Evolutionary conservation across 2,329 filamentous ascomycete species (phyloP).

Genomic region (Cercospora zeae-maydis): DNA sequence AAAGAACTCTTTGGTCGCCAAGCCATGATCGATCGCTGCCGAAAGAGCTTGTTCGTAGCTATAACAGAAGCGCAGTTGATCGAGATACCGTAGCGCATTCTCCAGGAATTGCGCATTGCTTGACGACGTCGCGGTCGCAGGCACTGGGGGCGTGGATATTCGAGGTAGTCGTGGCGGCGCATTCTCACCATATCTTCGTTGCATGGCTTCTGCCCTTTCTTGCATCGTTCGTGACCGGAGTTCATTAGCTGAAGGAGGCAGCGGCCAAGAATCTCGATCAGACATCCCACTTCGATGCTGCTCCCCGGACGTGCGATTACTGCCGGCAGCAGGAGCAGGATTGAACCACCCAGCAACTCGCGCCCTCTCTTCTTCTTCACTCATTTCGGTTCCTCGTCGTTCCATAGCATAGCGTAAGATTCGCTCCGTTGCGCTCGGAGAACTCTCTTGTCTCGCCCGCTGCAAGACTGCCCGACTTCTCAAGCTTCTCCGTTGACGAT

Average conservation of each 20-base stretch:
- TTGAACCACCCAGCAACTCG: constrained; percentile 36
- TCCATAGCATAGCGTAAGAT: constrained; percentile 43
- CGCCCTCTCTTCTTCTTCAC: constrained; percentile 35
- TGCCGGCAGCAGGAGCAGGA: constrained; percentile 17
- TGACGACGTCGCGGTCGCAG: constrained; percentile 17
- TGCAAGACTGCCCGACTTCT: constrained; percentile 35
- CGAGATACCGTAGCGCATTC: constrained; percentile 60
- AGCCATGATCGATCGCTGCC: constrained; percentile 52
- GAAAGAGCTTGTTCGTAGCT: constrained; percentile 54
- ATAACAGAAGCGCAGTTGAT: constrained; percentile 53
- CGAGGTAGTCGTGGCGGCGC: constrained; percentile 32
- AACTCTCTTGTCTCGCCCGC: constrained; percentile 32
- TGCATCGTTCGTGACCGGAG: constrained; percentile 23
- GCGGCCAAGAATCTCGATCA: constrained; percentile 25
- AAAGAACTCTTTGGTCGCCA: constrained; percentile 53
- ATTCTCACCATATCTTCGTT: constrained; percentile 37
- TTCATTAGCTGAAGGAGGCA: constrained; percentile 26
- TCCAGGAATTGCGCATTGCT: constrained; percentile 46
- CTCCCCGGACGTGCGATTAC: constrained; percentile 15
- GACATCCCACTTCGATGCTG: constrained; percentile 19
- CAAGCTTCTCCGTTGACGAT: constrained; percentile 33
- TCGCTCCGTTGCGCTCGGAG: constrained; percentile 35
- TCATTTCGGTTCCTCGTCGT: constrained; percentile 37
- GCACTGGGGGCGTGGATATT: constrained; percentile 29
- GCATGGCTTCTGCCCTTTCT: constrained; percentile 35